A percentile compares a stretch with the other conserved stretches of the same genome.
Conservation (phyloP, 768 basidiomycete genomes). For the Erythrobasidium yunnanense region DNA sequence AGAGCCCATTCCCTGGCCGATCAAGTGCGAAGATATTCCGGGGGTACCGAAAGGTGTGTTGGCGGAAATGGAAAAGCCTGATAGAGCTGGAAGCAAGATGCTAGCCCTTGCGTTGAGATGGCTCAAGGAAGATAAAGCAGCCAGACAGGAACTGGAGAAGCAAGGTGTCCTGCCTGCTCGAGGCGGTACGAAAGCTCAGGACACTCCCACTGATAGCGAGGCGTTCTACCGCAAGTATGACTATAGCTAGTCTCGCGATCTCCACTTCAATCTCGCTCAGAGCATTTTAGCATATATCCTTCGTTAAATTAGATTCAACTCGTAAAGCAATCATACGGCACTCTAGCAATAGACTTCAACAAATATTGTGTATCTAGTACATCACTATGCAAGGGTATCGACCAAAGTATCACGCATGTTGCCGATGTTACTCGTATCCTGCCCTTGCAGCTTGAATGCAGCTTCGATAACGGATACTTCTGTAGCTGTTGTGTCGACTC, state of each 20-base stretch:
- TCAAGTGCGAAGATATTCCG: slow-evolving; percentile 35
- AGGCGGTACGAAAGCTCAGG: slow-evolving; percentile 50
- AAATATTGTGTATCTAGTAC: too few species aligned
- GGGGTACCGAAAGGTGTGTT: slow-evolving; percentile 29
- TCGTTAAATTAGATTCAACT: too few species aligned
- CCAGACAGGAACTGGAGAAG: slow-evolving; percentile 43
- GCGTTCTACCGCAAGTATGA: slow-evolving; percentile 72
- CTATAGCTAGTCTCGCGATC: too few species aligned
- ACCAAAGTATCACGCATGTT: slow-evolving; percentile 85
- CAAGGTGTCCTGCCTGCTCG: slow-evolving; percentile 51
- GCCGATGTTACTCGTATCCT: slow-evolving; percentile 67
- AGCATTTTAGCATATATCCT: too few species aligned
- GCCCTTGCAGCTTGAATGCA: slow-evolving; percentile 77
- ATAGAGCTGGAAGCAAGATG: slow-evolving; percentile 44
- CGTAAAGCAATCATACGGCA: too few species aligned
- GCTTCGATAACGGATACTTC: slow-evolving; percentile 98
- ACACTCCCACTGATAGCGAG: slow-evolving; percentile 63
- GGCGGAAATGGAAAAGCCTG: slow-evolving; percentile 29
- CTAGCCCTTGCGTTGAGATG: slow-evolving; percentile 71
- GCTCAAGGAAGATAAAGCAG: slow-evolving; percentile 70
- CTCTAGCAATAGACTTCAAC: too few species aligned
- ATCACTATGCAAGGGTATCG: slow-evolving; percentile 69
- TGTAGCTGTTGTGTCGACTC: slow-evolving; percentile 96
- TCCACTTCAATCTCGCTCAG: too few species aligned
- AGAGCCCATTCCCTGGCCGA: slow-evolving; percentile 61